phyloP scores from a whole-genome alignment of 495 filamentous ascomycete species.

The Lophium mytilinum region DNA sequence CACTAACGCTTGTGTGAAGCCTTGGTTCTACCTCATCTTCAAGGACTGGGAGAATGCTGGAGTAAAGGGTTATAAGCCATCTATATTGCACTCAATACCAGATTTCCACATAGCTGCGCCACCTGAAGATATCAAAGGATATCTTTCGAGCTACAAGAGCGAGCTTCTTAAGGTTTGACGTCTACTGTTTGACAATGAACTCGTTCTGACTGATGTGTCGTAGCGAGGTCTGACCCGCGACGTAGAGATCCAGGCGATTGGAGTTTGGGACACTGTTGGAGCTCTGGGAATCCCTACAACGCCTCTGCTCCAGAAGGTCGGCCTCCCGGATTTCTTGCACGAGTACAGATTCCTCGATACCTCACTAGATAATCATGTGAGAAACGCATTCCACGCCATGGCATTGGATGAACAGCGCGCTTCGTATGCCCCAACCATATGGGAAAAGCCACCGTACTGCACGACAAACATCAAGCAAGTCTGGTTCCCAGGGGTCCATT shows the following conservation, averaged over 20 bases:
- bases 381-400: conserved; percentile 22
- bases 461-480: conserved; percentile 17
- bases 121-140: not conserved
- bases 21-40: conserved; percentile 26
- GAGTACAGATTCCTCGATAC: conserved; percentile 24
- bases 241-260: conserved; percentile 16
- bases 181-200: not conserved
- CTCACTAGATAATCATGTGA: conserved; percentile 15
- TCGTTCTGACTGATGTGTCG: not conserved
- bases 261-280: conserved; percentile 23
- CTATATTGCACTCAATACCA: conserved; percentile 1
- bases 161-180: not conserved
- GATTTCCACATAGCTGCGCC: conserved; percentile 5
- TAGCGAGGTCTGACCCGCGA: not conserved
- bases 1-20: not conserved
- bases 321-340: conserved; percentile 19
- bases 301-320: conserved; percentile 16
- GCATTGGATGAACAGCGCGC: conserved; percentile 20
- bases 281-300: conserved; percentile 9
- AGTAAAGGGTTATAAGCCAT: conserved; percentile 17
- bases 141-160: not conserved
- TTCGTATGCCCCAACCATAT: conserved; percentile 25
- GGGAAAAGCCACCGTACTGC: conserved; percentile 20
- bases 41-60: conserved; percentile 27
- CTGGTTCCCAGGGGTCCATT: conserved; percentile 20